Evolutionary conservation across 2,329 filamentous ascomycete species (phyloP), one percentile per base, ranked within the genome.

Genomic region (Aspergillus intermedius): DNA sequence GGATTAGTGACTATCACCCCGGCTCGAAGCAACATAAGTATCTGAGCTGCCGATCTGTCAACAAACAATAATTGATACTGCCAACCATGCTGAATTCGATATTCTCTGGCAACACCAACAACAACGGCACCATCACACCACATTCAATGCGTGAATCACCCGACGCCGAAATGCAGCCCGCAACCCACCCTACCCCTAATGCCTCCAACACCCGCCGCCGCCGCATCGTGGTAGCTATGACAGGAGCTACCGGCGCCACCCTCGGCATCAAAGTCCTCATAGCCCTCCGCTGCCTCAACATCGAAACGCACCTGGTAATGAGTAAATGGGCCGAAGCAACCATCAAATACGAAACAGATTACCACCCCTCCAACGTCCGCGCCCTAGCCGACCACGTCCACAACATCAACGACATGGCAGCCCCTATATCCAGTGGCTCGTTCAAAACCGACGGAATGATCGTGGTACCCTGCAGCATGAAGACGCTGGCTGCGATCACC

Each of bases 301-400:
- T 77, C 13, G 75, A 78, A 58, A 77, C 74, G 0, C 72, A 76
- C 49, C 64, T 75, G 2, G 64, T 78, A 7, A 68, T 78, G 42
- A 70, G 65, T 52, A 75, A 76, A 55, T 78, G 75, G 74, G 76
- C 69, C 3, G 66, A 67, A 17, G 69, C 68, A 10, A 78, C 75
- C 0, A 64, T 75, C 41, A 74, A 75, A 53, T 74, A 74, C 51
- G 74, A 77, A 54, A 74, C 73, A 0, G 64, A 69, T 41, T 70
- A 69, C 48, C 65, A 62, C 15, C 63, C 62, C 0, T 53, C 60
- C 0, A 66, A 69, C 8, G 59, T 75, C 5, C 64, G 60, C 4
- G 64, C 66, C 0, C 57, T 76, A 1, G 72, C 73, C 3, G 64
- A 69, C 46, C 52, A 65, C 17, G 56, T 60, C 9, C 69, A 77